Conservation (phyloP, 257 asterid genomes). For the Nicotiana tomentosiformis region DNA sequence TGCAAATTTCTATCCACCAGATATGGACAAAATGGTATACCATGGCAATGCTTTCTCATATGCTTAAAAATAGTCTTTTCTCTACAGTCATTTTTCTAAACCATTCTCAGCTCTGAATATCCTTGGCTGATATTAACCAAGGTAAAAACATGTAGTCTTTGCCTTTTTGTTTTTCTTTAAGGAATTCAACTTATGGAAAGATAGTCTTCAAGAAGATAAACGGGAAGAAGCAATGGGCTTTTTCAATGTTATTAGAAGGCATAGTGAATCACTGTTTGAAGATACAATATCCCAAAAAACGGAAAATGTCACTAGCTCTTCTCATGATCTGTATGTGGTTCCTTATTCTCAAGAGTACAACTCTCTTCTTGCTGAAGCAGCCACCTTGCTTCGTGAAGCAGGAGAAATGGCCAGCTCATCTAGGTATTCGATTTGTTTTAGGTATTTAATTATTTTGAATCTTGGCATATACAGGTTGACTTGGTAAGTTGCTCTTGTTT, state of each 20-base stretch:
- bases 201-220: slow-evolving; percentile 66
- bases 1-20: slow-evolving; percentile 93
- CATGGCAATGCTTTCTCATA: slow-evolving; percentile 5
- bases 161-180: slow-evolving; percentile 19
- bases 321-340: slow-evolving; percentile 63
- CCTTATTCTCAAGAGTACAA: slow-evolving; percentile 79
- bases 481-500: slow-evolving; percentile 15
- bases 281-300: slow-evolving; percentile 25
- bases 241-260: slow-evolving; percentile 83
- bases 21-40: slow-evolving; percentile 87
- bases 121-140: too few species aligned
- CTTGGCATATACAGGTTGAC: neutral
- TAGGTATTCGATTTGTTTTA: slow-evolving; percentile 34
- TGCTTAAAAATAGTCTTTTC: neutral
- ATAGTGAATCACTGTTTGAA: slow-evolving; percentile 53
- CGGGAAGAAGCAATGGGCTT: slow-evolving; percentile 74
- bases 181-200: slow-evolving; percentile 91
- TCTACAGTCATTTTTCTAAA: neutral
- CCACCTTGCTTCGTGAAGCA: slow-evolving; percentile 70
- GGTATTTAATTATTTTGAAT: neutral
- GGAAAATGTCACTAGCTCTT: slow-evolving; percentile 20
- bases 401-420: slow-evolving; percentile 65
- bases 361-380: slow-evolving; percentile 59
- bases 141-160: too few species aligned
- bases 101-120: neutral